Base-by-base conservation (phyloP, 139 green algal genomes). In the Coccomyxa sp. region DNA sequence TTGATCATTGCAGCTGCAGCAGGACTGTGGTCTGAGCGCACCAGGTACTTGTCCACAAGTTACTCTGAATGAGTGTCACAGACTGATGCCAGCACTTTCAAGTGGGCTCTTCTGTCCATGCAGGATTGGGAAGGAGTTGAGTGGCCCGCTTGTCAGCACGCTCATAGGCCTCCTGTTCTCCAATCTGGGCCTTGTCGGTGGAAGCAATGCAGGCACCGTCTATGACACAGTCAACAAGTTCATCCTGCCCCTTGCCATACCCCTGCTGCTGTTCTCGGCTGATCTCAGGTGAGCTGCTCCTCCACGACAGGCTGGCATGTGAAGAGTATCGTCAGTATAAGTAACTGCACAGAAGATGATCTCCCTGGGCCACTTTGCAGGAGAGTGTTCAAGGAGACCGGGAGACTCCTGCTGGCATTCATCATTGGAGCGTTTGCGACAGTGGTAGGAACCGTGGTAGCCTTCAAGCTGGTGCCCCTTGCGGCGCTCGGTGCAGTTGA, bases 241-340 rank as follows among this genome's bases (percentile, higher is more conserved):
- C 84, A 82, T 99, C 28, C 91, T 99, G 71, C 96, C 95, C 0
- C 85, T 99, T 58, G 94, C 95, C 13, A 92, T 99, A 3, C 96
- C 96, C 25, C 88, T 99, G 89, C 90, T 99, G 63, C 91, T 99
- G 9, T 92, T 96, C 59, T 88, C 88, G 0, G 95, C 95, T 13
- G 91, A 98, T 89, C 84, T 98, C 38, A 82, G 84, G 68, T 86
- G 74, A n/a, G 81, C 4, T 51, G 38, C 38, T 51, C 38, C 3
- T 7, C 38, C 3, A 51, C 38, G 3, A 51, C 38, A 7, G 7
- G 38, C 38, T 51, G 38, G 38, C 38, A 51, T 51, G 38, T 51
- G 38, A 51, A 51, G 38, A 51, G 38, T 7, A 51, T 51, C 38
- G 7, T 51, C 7, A 7, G 38, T 11, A 51, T 7, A 7, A 7